Conservation (phyloP, 1,284 basidiomycete species). For the Phylloporus gajari region DNA sequence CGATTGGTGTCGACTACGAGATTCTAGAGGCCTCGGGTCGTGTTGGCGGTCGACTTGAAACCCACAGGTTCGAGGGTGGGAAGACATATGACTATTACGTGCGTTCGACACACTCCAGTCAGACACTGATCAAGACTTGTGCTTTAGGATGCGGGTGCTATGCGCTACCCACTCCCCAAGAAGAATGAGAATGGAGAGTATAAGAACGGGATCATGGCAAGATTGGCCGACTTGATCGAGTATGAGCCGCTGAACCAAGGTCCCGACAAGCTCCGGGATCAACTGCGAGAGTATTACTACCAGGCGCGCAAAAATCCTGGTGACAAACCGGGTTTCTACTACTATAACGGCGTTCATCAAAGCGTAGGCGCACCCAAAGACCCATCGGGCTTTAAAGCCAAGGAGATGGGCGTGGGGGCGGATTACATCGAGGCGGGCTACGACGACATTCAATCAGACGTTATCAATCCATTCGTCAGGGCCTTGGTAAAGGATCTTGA, state of each 20-base stretch:
- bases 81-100: slow-evolving; percentile 22
- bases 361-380: background rate
- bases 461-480: slow-evolving; percentile 6
- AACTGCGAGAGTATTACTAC: background rate
- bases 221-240: slow-evolving; percentile 38
- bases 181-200: slow-evolving; percentile 24
- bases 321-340: background rate
- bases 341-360: slow-evolving; percentile 6
- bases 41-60: slow-evolving; percentile 48
- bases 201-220: slow-evolving; percentile 43
- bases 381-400: background rate
- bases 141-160: slow-evolving; percentile 45
- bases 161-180: slow-evolving; percentile 47
- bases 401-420: background rate
- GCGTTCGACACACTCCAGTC: background rate
- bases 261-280: slow-evolving; percentile 9
- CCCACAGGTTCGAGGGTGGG: slow-evolving; percentile 32
- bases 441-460: background rate
- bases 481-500: slow-evolving; percentile 11
- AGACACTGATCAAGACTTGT: background rate
- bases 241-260: slow-evolving; percentile 25
- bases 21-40: slow-evolving; percentile 46
- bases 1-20: slow-evolving; percentile 45
- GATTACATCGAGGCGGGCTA: background rate
- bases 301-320: background rate